phyloP scores from a whole-genome alignment of 2,329 filamentous ascomycete species.

The Aspergillus ruber region DNA sequence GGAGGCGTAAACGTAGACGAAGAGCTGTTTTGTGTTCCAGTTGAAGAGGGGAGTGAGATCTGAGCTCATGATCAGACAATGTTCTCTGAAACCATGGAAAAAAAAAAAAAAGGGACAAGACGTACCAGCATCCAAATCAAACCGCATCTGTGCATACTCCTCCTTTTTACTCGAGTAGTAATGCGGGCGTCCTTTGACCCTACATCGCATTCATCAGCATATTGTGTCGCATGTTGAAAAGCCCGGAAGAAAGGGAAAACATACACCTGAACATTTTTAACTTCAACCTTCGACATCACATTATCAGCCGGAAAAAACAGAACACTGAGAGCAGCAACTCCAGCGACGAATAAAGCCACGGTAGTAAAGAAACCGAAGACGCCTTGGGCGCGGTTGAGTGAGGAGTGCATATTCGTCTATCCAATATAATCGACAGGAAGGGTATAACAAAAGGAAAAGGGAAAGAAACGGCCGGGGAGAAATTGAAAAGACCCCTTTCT shows the following conservation, averaged over 20 bases:
- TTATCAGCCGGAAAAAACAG: constrained; percentile 49
- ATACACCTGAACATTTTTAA: constrained; percentile 75
- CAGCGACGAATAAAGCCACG: constrained; percentile 74
- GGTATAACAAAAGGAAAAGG: neutral
- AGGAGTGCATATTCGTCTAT: constrained; percentile 68
- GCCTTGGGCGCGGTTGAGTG: constrained; percentile 77
- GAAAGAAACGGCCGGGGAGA: neutral
- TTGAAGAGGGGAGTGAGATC: constrained; percentile 91
- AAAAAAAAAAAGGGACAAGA: neutral
- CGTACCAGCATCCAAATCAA: constrained; percentile 74
- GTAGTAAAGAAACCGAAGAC: constrained; percentile 98
- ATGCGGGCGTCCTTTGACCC: constrained; percentile 84
- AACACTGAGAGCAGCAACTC: constrained; percentile 74
- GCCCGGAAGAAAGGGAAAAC: constrained; percentile 17
- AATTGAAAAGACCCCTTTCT: neutral
- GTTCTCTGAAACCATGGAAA: neutral
- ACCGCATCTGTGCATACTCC: constrained; percentile 91
- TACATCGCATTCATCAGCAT: constrained; percentile 29
- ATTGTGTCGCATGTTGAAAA: neutral
- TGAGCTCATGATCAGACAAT: constrained; percentile 11
- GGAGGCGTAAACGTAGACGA: constrained; percentile 86
- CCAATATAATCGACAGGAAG: neutral
- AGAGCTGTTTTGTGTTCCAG: constrained; percentile 99
- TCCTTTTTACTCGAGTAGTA: constrained; percentile 91
- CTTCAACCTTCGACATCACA: constrained; percentile 47